Evolutionary conservation across 441 rosid genomes (phyloP).

Genomic region (Populus hybrid): DNA sequence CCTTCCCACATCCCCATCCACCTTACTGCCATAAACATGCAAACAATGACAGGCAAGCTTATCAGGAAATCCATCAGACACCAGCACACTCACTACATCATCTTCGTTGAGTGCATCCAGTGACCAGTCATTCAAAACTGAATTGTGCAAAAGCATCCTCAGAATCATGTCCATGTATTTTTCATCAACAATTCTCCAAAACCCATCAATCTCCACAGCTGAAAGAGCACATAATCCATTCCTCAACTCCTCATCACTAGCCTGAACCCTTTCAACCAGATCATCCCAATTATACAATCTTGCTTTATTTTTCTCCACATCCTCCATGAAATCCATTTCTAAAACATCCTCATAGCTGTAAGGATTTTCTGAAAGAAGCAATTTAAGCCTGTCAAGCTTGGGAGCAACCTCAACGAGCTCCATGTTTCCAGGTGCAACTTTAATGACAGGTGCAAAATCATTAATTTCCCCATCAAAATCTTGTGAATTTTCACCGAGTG

Average conservation of each 20-base stretch:
- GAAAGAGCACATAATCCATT: constrained; percentile 55
- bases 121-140: constrained; percentile 70
- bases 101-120: constrained; percentile 52
- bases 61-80: constrained; percentile 61
- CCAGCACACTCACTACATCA: constrained; percentile 52
- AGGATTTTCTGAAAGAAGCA: constrained; percentile 57
- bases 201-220: constrained; percentile 81
- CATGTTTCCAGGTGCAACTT: constrained; percentile 67
- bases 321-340: constrained; percentile 33
- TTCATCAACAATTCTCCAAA: constrained; percentile 79
- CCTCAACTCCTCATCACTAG: constrained; percentile 72
- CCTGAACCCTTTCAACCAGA: constrained; percentile 69
- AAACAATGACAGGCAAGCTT: constrained; percentile 62
- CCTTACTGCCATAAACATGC: constrained; percentile 50
- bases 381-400: constrained; percentile 68
- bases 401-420: constrained; percentile 89
- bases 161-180: constrained; percentile 60
- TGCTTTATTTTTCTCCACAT: constrained; percentile 16
- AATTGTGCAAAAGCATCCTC: constrained; percentile 61
- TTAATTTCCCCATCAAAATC: constrained; percentile 23
- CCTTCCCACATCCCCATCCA: constrained; percentile 28
- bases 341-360: constrained; percentile 41
- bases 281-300: constrained; percentile 60
- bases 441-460: constrained; percentile 43
- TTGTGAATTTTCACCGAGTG: constrained; percentile 15